Base-by-base conservation (phyloP, 805 yeast genomes). In the Lipomyces kockii region DNA sequence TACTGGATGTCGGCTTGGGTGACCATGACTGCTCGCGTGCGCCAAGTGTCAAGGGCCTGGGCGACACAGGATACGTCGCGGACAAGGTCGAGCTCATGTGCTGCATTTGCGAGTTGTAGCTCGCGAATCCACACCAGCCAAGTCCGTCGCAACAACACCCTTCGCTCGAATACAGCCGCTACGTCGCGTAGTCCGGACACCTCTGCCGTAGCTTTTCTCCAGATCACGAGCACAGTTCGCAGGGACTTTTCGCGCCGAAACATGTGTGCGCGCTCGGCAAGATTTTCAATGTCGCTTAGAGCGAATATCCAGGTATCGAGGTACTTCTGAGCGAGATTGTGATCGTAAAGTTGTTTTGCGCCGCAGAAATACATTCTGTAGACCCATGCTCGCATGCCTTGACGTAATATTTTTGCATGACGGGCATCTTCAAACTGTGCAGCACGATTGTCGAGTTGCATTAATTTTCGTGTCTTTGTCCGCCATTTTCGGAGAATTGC, bases 131-230 rank as follows among this genome's bases (percentile, higher is more conserved):
- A 68, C 8, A 4, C 22, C 8, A 29, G 35, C 69, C 69, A 68
- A 4, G 54, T 34, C 22, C 20, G 46, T 39, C 67, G 67, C 20
- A 68, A 35, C 11, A 14, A 4, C 1, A 65, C 43, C 4, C 67
- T 64, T 8, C 57, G 61, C 14, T 62, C 43, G 56, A 62, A 68
- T 14, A 64, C 62, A 14, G 49, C 62, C 2, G 71, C 69, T 2
- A 68, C 39, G n/a, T 35, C 39, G 25, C 43, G 56, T 56, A 20
- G 39, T 34, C 58, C 56, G 14, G 25, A 17, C 5, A 49, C 12
- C 22, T 46, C 51, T 8, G 11, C 14, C 4, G 59, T 14, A 2
- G 51, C 5, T 2, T n/a, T 9, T 17, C 25, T 8, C 71, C 71
- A 67, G 14, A 5, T 34, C 20, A 20, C 17, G 12, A 67, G 37